Percentiles rank a stretch among this genome's conserved stretches.
Conservation (phyloP, 164 flowering plant species). For the Sextonia rubra region DNA sequence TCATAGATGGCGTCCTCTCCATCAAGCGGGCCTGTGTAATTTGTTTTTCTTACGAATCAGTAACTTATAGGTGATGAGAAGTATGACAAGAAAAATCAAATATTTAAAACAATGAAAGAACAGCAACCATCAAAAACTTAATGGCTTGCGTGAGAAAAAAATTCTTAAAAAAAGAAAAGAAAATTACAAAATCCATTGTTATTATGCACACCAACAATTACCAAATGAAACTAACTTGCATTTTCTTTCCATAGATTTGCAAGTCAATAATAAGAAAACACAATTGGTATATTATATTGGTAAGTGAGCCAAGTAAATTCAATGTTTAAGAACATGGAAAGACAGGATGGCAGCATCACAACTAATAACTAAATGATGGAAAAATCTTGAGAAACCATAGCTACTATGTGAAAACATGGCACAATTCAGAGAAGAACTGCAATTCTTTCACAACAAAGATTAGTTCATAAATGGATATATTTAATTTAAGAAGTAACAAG, state of each 20-base stretch:
- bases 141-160: not conserved
- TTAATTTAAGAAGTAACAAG: not conserved
- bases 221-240: not conserved
- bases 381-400: not conserved
- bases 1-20: conserved; percentile 88
- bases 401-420: not conserved
- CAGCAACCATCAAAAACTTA: not conserved
- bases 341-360: not conserved
- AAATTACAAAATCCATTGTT: too few relatives aligned
- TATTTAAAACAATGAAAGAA: not conserved
- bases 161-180: too few relatives aligned
- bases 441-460: not conserved
- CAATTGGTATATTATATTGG: not conserved
- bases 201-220: too few relatives aligned
- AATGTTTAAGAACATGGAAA: not conserved
- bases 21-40: conserved; percentile 56
- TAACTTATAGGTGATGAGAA: not conserved
- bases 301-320: not conserved
- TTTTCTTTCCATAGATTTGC: not conserved
- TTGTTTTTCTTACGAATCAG: not conserved
- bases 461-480: too few relatives aligned
- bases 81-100: not conserved
- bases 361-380: not conserved
- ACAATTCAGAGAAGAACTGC: not conserved
- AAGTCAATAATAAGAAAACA: too few relatives aligned